These are phyloP conservation scores for Fusarium graminum DNA, from an alignment of 2,329 filamentous ascomycete species.

Conservation along the genomic window DNA sequence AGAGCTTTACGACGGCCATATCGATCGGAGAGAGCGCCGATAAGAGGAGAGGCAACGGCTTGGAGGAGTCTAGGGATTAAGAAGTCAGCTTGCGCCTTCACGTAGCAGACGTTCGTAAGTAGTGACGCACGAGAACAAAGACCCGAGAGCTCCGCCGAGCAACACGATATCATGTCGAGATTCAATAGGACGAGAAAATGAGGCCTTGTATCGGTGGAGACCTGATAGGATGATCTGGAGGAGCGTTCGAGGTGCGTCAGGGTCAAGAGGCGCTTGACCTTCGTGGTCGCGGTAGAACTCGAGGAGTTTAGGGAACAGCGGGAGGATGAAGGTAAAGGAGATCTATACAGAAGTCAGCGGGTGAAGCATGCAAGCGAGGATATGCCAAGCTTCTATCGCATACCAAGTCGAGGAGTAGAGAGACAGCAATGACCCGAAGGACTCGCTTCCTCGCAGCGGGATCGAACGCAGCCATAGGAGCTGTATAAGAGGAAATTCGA, in stretches of 20 bases:
- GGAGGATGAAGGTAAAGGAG: constrained; percentile 98
- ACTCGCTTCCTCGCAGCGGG: constrained; percentile 79
- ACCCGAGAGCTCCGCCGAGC: constrained; percentile 91
- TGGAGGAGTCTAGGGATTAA: constrained; percentile 78
- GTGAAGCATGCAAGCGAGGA: neutral
- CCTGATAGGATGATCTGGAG: constrained; percentile 84
- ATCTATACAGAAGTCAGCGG: constrained; percentile 69
- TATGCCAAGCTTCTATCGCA: neutral
- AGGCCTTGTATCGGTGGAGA: constrained; percentile 93
- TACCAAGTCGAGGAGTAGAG: constrained; percentile 90
- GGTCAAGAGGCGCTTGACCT: constrained; percentile 61
- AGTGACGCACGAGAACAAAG: constrained; percentile 77
- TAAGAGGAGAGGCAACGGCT: constrained; percentile 90
- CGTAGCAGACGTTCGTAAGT: neutral
- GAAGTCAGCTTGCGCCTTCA: constrained; percentile 13
- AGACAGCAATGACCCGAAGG: constrained; percentile 88
- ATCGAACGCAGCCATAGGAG: constrained; percentile 61
- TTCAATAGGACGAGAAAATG: constrained; percentile 92
- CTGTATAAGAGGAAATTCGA: constrained; percentile 15
- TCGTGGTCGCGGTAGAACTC: constrained; percentile 95
- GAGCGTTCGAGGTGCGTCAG: constrained; percentile 69
- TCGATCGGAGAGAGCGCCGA: constrained; percentile 87
- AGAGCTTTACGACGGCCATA: constrained; percentile 90
- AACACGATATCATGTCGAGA: constrained; percentile 97
- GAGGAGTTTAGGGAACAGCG: constrained; percentile 93